Base-by-base conservation (phyloP, 23 red algal species). In the Cyanidium caldarium region DNA sequence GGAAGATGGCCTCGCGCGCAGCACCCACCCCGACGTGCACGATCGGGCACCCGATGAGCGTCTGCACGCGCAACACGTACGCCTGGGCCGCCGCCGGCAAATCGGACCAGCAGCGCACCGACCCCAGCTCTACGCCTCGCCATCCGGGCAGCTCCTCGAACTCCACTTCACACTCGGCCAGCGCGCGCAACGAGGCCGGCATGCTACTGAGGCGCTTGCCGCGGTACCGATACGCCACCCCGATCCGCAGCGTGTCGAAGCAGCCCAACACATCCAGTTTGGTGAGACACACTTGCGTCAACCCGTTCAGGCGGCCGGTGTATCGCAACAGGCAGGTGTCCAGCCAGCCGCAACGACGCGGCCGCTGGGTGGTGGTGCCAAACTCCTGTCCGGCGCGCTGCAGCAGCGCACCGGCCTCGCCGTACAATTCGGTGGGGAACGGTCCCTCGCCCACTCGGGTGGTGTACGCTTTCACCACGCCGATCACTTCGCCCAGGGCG, bases 381-480 rank as follows among this genome's bases (percentile, higher is more conserved):
- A 75, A 95, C 72, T 95, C 90, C 33, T 84, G 80, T 10, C 90
- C 90, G 45, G 73, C 57, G 44, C 81, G 73, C 43, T 95, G 84
- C 37, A 95, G 56, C 36, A n/a, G 72, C 31, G 43, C 68, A 10
- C 90, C 90, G 40, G 56, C 41, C 10, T 86, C 45, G 40, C 87
- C 73, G 33, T 57, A 31, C 2, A 84, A 79, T 65, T 95, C 90
- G 17, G 90, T 87, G 20, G 90, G 90, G 73, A 95, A 95, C 0
- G 90, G 90, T 2, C 90, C 90, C 20, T 86, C 72, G 17, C 90
- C 90, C 20, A 95, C 90, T 35, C 90, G 83, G 2, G 90, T 95
- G 34, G 90, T 95, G 44, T 95, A 95, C 30, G 90, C 90, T 76
- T 95, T 95, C 17, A 95, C 83, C 3, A 95, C 83, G 38, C 82